Percentiles rank a stretch among this genome's conserved stretches.
Conservation (phyloP, 2,329 filamentous ascomycete genomes). For the Arthrobotrys entomopaga region DNA sequence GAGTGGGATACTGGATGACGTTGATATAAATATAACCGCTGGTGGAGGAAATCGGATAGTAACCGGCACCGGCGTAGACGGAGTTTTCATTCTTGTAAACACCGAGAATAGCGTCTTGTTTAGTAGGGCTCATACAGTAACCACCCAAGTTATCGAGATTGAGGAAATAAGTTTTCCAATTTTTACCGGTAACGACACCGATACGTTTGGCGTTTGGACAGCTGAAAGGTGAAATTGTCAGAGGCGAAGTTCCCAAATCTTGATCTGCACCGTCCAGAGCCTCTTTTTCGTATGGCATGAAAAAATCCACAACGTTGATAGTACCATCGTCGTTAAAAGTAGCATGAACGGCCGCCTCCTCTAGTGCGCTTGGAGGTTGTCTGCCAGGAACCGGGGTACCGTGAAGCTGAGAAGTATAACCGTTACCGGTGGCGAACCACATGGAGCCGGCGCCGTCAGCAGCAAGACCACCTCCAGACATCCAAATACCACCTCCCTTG, state of each 20-base stretch:
- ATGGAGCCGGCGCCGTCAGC: slow-evolving; percentile 65
- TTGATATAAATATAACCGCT: slow-evolving; percentile 67
- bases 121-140: slow-evolving; percentile 64
- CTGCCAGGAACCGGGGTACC: slow-evolving; percentile 64
- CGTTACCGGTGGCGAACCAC: slow-evolving; percentile 66
- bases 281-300: slow-evolving; percentile 67
- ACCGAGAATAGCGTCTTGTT: slow-evolving; percentile 64
- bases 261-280: slow-evolving; percentile 66
- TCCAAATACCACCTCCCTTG: slow-evolving; percentile 64
- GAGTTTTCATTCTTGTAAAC: slow-evolving; percentile 66
- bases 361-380: slow-evolving; percentile 64
- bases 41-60: slow-evolving; percentile 63
- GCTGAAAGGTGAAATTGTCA: slow-evolving; percentile 65
- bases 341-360: slow-evolving; percentile 67
- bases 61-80: slow-evolving; percentile 66
- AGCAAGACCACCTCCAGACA: slow-evolving; percentile 66
- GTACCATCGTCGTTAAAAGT: slow-evolving; percentile 64
- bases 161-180: slow-evolving; percentile 66
- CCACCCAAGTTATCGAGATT: slow-evolving; percentile 66
- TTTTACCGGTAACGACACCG: slow-evolving; percentile 66
- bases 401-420: slow-evolving; percentile 65
- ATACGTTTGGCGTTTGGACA: slow-evolving; percentile 65
- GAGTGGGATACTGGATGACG: slow-evolving; percentile 68
- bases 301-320: slow-evolving; percentile 65
- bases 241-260: slow-evolving; percentile 65